Conservation (phyloP, 116 monocot genomes). For the Posidonia oceanica region DNA sequence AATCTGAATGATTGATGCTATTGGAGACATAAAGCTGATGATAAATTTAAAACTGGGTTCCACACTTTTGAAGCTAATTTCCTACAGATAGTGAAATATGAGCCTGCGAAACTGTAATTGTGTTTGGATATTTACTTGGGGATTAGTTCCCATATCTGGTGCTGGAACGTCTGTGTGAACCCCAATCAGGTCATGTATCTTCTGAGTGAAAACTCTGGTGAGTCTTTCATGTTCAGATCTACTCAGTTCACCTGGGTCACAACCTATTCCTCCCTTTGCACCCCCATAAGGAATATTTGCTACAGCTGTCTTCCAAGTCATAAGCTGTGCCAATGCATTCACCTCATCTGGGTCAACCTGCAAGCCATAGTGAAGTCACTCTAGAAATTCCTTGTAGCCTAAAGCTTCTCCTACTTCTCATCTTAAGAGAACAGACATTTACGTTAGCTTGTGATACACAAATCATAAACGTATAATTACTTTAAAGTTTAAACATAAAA, state of each 20-base stretch:
- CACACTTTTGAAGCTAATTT: too few species aligned
- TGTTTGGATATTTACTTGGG: conserved; percentile 33
- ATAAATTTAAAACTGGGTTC: too few species aligned
- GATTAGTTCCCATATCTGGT: conserved; percentile 88
- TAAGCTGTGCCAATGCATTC: conserved; percentile 81
- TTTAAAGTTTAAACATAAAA: neutral
- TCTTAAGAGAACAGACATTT: too few species aligned
- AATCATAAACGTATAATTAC: too few species aligned
- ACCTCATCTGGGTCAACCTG: conserved; percentile 95
- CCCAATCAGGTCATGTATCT: conserved; percentile 89
- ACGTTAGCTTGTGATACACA: too few species aligned
- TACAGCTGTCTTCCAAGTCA: conserved; percentile 96
- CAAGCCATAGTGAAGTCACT: neutral
- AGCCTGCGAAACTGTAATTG: too few species aligned
- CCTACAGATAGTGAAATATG: too few species aligned
- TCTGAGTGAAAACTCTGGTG: conserved; percentile 76
- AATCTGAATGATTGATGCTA: too few species aligned
- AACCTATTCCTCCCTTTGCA: conserved; percentile 91
- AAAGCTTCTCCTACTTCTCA: neutral
- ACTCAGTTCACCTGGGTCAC: conserved; percentile 66
- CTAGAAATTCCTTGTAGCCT: neutral
- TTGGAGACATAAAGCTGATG: too few species aligned
- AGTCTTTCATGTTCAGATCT: conserved; percentile 66
- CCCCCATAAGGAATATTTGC: conserved; percentile 93
- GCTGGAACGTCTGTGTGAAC: conserved; percentile 82